phyloP scores from a whole-genome alignment of 1,139 yeast genomes.

The Tardiomyces blankii region DNA sequence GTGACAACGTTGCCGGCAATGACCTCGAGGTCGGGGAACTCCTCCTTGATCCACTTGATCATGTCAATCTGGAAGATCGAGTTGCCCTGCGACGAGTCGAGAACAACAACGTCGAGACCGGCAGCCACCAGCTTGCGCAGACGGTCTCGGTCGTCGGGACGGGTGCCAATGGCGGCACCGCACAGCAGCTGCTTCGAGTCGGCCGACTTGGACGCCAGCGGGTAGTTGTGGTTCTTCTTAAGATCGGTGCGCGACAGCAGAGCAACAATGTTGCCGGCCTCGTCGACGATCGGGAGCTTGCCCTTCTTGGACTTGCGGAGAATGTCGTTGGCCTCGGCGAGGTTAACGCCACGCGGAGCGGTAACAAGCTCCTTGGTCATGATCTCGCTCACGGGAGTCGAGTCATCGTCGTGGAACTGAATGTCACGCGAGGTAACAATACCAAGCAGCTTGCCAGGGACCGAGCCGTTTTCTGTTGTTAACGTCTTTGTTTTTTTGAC shows the following conservation, averaged over 20 bases:
- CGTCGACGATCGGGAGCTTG: conserved; percentile 87
- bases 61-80: conserved; percentile 88
- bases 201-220: conserved; percentile 88
- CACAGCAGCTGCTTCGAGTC: conserved; percentile 91
- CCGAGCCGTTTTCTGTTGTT: conserved; percentile 78
- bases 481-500: conserved; percentile 8
- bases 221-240: conserved; percentile 90
- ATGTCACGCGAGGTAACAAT: conserved; percentile 95
- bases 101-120: conserved; percentile 91
- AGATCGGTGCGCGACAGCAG: conserved; percentile 92
- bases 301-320: conserved; percentile 94
- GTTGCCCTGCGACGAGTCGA: conserved; percentile 97
- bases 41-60: conserved; percentile 83
- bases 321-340: conserved; percentile 80
- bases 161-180: conserved; percentile 98
- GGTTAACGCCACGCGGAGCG: conserved; percentile 64
- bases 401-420: conserved; percentile 77
- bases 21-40: conserved; percentile 70
- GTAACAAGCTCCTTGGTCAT: conserved; percentile 84
- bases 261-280: conserved; percentile 64
- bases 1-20: conserved; percentile 98
- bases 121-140: conserved; percentile 79
- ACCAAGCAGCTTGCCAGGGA: conserved; percentile 87
- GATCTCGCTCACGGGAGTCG: conserved; percentile 54
- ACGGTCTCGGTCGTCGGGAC: conserved; percentile 81